Base-by-base conservation (phyloP, 1,284 basidiomycete species). In the Mycena sp. region DNA sequence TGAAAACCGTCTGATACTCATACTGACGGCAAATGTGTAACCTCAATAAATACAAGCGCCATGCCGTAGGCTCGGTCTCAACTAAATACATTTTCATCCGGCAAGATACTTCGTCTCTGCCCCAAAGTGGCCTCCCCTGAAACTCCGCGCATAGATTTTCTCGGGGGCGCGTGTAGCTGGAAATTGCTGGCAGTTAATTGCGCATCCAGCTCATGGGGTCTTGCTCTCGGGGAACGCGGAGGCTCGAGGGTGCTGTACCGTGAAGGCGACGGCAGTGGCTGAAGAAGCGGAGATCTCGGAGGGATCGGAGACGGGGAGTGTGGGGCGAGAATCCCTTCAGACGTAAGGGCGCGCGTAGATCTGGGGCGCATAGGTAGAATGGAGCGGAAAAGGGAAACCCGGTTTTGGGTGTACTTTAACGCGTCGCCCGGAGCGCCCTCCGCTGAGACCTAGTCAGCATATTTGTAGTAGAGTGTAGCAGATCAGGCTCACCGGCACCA, bases 281-380 rank as follows among this genome's bases (percentile, higher is more conserved):
- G 72, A 60, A 49, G 73, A 65, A 70, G 61, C 17, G 68, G 69
- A 21, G 66, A 62, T 32, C 69, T 60, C 23, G 76, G 72, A 12
- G 74, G 73, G 29, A 74, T 68, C 45, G 69, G 70, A 48, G 67
- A 70, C 1, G 83, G 81, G 25, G 85, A 82, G 21, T 83, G 84
- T 26, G 87, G 85, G 0, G 86, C 84, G 55, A 91, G 85, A 46
- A 91, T 75, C n/a, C 88, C 89, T 70, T 88, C 85, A 23, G 83
- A 76, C 19, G 76, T 73, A 57, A 78, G 74, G 61, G 71, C 75
- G 21, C 77, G 73, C 21, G 74, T 68, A 23, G 71, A 53, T 65
- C 71, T 79, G 28, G 76, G 64, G 25, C 77, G 72, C 61, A 78
- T 77, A 28, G 81, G 82, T 63, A 92, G 81, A 38, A 90, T 76